Evolutionary conservation across 148 eudicot species (phyloP).

Genomic region (Cornus suecica): DNA sequence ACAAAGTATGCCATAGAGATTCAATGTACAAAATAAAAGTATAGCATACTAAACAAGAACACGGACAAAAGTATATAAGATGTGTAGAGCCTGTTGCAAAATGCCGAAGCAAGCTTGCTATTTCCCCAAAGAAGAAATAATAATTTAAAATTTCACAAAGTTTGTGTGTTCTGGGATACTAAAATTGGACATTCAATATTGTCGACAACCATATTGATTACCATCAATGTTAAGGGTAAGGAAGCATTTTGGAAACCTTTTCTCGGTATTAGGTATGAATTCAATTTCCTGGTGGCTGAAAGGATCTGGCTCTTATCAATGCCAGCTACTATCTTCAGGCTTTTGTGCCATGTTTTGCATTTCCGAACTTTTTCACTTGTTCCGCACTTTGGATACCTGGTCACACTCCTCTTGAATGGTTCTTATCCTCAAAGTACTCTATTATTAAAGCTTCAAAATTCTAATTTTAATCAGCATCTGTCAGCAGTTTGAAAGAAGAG

Average conservation of each 20-base stretch:
- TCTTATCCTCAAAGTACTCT: no score
- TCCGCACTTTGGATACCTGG: no score
- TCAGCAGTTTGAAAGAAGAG: no score
- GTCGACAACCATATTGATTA: not conserved
- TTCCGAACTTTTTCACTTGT: no score
- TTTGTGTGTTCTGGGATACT: not conserved
- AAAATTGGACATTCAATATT: not conserved
- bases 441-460: no score
- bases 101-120: not conserved
- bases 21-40: not conserved
- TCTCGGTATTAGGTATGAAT: not conserved
- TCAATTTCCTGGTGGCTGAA: no score
- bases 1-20: not conserved
- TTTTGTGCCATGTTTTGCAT: no score
- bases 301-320: no score
- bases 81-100: not conserved
- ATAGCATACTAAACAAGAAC: not conserved
- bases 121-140: not conserved
- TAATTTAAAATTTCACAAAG: not conserved
- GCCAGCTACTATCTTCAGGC: no score
- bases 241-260: not conserved
- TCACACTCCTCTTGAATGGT: no score
- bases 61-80: not conserved
- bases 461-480: no score
- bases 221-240: not conserved